Base-by-base conservation (phyloP, 352 stramenopile species). In the Albugo laibachii region DNA sequence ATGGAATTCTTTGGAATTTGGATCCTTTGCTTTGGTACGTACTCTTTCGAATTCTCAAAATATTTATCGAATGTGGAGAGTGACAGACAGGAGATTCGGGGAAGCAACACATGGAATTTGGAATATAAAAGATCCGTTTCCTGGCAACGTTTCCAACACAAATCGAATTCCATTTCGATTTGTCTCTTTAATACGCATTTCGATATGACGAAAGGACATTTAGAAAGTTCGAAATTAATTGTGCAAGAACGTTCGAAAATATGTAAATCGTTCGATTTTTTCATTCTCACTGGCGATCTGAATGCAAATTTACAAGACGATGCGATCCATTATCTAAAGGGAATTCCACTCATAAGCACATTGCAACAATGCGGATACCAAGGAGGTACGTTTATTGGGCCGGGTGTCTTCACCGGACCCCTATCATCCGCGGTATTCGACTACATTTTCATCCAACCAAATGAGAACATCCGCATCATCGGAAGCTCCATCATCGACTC, bases 121-220 rank as follows among this genome's bases (percentile, higher is more conserved):
- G 52, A 80, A 55, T 85, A 83, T 37, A 40, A 80, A 11, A 67
- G 72, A 18, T 57, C 66, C 0, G 67, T 59, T 11, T 66, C 80
- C 31, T 51, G 82, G 10, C 69, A 58, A 12, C 69, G 72, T 36
- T 81, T 85, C 38, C 56, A 48, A 11, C 54, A 71, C 36, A 63
- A 57, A n/a, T 34, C 20, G 5, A 59, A 43, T 3, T 24, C 41
- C 2, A 42, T 55, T 41, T 60, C 53, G 0, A 52, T 81, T 18
- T 85, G 72, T 53, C 76, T 85, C 55, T 59, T 85, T 45, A 85
- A 85, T 57, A 85, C 72, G 14, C 72, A 83, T 54, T 85, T 65
- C 44, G 72, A 85, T 49, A 79, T 82, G 20, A 56, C 36, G 10
- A 56, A 56, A 13, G 67, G 72, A 40, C 72, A 85, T 21, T 44